Evolutionary conservation across 805 yeast species (phyloP), one percentile per base, ranked within the genome.

Genomic region (Wickerhamomyces alni): DNA sequence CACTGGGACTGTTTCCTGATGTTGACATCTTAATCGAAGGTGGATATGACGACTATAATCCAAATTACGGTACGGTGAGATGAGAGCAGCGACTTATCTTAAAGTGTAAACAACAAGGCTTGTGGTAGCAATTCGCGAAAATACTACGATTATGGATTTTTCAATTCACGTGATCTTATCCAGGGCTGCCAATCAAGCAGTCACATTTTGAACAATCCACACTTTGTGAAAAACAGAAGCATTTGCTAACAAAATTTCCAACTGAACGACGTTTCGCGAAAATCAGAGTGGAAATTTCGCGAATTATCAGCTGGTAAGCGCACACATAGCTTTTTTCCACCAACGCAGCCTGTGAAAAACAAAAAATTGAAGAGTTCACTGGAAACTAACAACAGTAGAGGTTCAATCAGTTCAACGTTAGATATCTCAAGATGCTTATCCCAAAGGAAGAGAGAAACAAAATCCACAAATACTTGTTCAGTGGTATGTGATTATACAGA

Each of bases 401-500:
- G n/a, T 18, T 17, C 4, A 17, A 30, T 16, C 28, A 33, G 36
- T 24, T 31, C n/a, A 31, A 31, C 34, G 34, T 31, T 17, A 39
- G 42, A 28, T 43, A 48, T 43, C 38, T 38, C 56, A 55, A 49
- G 67, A 93, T 93, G 99, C 82, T 93, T 80, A 93, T 93, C 82
- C 98, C 99, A 77, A 93, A 87, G 79, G 95, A 87, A 75, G 99
- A 93, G 74, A 89, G 99, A 84, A 87, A 87, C 80, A 87, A 87
- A 89, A 93, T 93, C 74, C 96, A 88, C 94, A 86, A 82, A 74
- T 84, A 89, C 86, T 93, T 93, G 76, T 93, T 89, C 87, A 89
- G 88, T 76, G 94, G 94, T 85, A 82, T 71, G 93, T 82, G 46
- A 32, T 36, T 27, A n/a, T 28, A 25, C 13, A 21, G n/a, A 15